These are phyloP conservation scores for Aureobasidium melanogenum DNA, from an alignment of 2,329 filamentous ascomycete species.

Conservation along the genomic window DNA sequence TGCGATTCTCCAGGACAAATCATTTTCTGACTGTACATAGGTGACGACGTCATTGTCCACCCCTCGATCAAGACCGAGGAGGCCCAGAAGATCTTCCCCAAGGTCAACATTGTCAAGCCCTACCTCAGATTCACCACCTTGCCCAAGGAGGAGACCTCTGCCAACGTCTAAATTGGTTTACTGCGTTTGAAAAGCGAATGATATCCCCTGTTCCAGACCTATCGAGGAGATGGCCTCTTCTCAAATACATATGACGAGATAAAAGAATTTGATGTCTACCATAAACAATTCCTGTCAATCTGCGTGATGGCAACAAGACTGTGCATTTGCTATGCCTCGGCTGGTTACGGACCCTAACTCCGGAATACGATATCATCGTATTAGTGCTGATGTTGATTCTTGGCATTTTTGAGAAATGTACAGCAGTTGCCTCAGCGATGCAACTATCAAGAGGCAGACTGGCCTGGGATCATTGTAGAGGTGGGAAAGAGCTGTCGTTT, in stretches of 20 bases:
- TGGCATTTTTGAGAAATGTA: slow-evolving; percentile 4
- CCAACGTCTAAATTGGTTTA: slow-evolving; percentile 23
- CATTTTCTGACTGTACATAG: neutral
- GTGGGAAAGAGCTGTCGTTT: neutral
- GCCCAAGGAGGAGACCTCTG: too few relatives aligned
- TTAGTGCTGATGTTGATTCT: neutral
- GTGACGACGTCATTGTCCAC: slow-evolving; percentile 44
- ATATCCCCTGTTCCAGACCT: neutral
- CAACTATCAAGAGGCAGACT: neutral
- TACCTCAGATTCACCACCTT: slow-evolving; percentile 42
- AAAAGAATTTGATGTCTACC: slow-evolving; percentile 4
- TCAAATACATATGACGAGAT: slow-evolving; percentile 3
- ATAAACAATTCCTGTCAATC: neutral
- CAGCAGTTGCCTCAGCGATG: neutral
- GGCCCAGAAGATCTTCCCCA: slow-evolving; percentile 50
- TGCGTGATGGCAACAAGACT: neutral
- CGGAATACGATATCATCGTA: neutral
- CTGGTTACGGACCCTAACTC: neutral
- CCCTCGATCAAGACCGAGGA: slow-evolving; percentile 49
- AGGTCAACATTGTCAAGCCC: slow-evolving; percentile 54
- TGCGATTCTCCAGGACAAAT: slow-evolving; percentile 33
- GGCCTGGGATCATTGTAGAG: neutral
- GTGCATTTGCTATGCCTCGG: neutral
- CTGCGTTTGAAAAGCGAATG: slow-evolving; percentile 7
- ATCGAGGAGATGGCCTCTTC: neutral